Conservation (phyloP, 2,329 filamentous ascomycete species). For the Aspergillus sp. region DNA sequence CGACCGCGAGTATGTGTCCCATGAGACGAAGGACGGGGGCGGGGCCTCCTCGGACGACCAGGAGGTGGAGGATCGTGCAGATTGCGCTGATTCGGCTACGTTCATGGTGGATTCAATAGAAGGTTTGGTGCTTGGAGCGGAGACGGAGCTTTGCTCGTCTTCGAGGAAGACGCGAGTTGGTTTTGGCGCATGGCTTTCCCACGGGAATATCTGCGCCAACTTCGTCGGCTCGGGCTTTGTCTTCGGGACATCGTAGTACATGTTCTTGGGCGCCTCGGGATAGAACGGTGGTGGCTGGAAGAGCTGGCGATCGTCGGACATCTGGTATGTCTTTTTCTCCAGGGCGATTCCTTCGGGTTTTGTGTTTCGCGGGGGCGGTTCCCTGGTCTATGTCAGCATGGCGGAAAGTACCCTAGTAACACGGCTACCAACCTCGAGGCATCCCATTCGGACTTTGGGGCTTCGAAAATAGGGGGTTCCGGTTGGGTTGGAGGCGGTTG, state of each 20-base stretch:
- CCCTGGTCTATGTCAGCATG: slow-evolving; percentile 45
- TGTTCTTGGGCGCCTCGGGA: slow-evolving; percentile 77
- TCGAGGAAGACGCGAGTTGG: slow-evolving; percentile 50
- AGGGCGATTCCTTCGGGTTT: slow-evolving; percentile 84
- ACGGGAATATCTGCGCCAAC: slow-evolving; percentile 78
- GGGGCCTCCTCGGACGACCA: slow-evolving; percentile 26
- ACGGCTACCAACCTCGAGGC: slow-evolving; percentile 52
- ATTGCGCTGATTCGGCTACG: slow-evolving; percentile 15
- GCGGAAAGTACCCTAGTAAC: slow-evolving; percentile 10
- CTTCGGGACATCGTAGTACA: slow-evolving; percentile 80
- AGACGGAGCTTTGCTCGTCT: slow-evolving; percentile 21
- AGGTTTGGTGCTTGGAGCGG: slow-evolving; percentile 1
- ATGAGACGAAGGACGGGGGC: slow-evolving; percentile 50
- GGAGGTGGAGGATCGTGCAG: slow-evolving; percentile 9
- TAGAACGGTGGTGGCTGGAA: slow-evolving; percentile 77
- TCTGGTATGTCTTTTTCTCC: slow-evolving; percentile 73
- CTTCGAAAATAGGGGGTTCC: slow-evolving; percentile 49
- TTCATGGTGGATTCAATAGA: slow-evolving; percentile 8
- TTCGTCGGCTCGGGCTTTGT: slow-evolving; percentile 56
- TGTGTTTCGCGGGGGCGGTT: slow-evolving; percentile 61
- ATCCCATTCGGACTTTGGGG: slow-evolving; percentile 62
- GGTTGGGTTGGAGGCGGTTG: slow-evolving; percentile 27
- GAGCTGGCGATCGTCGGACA: slow-evolving; percentile 71
- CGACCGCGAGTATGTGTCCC: slow-evolving; percentile 68
- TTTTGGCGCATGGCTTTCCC: slow-evolving; percentile 69